Percentiles rank a stretch among this genome's conserved stretches.
phyloP scores from a whole-genome alignment of 106 monocot species.

The Posidonia australis region DNA sequence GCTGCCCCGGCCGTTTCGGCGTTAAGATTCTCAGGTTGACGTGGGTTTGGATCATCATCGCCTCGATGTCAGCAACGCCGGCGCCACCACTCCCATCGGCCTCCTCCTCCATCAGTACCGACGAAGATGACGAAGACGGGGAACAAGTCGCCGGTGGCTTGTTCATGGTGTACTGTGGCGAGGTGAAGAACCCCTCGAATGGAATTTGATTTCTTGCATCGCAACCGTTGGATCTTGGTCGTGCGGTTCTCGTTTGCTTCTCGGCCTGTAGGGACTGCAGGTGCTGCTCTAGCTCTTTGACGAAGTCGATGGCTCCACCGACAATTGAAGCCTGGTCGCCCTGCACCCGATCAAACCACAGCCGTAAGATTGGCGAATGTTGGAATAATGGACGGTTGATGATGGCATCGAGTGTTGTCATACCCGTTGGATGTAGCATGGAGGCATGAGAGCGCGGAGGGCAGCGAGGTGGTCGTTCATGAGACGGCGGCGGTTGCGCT shows the following conservation, averaged over 20 bases:
- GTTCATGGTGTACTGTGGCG: constrained; percentile 70
- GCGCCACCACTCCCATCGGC: background rate
- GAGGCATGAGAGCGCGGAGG: constrained; percentile 74
- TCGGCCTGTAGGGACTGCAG: constrained; percentile 46
- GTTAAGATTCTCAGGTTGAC: constrained; percentile 57
- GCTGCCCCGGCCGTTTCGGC: constrained; percentile 33
- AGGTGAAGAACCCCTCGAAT: constrained; percentile 38
- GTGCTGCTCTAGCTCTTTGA: constrained; percentile 83
- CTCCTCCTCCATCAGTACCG: background rate
- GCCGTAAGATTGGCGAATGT: background rate
- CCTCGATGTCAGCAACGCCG: constrained; percentile 64
- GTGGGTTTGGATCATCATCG: constrained; percentile 59
- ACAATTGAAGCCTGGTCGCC: constrained; percentile 88
- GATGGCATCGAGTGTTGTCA: background rate
- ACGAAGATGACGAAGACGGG: constrained; percentile 1
- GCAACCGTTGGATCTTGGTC: background rate
- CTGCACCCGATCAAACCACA: constrained; percentile 12
- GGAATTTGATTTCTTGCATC: background rate
- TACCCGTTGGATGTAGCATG: constrained; percentile 66
- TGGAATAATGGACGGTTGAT: too few relatives aligned
- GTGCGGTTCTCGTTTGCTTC: constrained; percentile 18
- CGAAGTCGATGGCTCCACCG: constrained; percentile 77
- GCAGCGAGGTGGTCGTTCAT: constrained; percentile 81
- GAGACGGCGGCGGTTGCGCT: constrained; percentile 82
- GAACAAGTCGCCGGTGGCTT: background rate